phyloP scores from a whole-genome alignment of 2,329 filamentous ascomycete species.

The Exophiala mesophila region DNA sequence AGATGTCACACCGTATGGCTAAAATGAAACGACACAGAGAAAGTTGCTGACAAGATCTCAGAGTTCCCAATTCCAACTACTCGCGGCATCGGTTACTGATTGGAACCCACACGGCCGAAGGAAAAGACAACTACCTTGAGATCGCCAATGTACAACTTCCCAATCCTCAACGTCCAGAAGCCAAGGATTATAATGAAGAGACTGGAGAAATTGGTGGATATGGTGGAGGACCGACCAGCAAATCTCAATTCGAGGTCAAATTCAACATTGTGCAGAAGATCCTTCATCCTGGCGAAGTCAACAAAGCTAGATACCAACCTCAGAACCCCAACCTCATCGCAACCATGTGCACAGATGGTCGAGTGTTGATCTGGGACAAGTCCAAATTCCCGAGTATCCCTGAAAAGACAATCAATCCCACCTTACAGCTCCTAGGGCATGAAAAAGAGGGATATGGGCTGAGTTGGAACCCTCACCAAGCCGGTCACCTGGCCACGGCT shows the following conservation, averaged over 20 bases:
- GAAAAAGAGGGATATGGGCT: conserved; percentile 85
- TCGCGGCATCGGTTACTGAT: conserved; percentile 83
- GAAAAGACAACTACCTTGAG: conserved; percentile 83
- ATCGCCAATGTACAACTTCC: conserved; percentile 93
- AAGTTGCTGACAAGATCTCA: conserved; percentile 28
- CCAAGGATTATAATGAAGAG: conserved; percentile 84
- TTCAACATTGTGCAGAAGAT: conserved; percentile 95
- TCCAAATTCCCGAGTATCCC: conserved; percentile 85
- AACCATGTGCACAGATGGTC: conserved; percentile 81
- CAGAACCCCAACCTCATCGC: conserved; percentile 97
- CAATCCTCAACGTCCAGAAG: conserved; percentile 65
- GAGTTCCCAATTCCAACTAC: conserved; percentile 77
- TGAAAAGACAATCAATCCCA: conserved; percentile 67
- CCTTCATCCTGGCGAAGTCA: conserved; percentile 92
- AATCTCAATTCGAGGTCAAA: conserved; percentile 66
- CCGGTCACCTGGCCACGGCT: conserved; percentile 79
- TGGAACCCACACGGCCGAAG: conserved; percentile 88
- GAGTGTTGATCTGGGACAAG: conserved; percentile 88
- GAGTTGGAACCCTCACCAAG: conserved; percentile 81
- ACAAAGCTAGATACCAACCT: conserved; percentile 96
- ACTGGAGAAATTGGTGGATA: conserved; percentile 92
- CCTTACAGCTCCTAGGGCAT: conserved; percentile 82
- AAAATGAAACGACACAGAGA: not conserved
- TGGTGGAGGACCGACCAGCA: conserved; percentile 63
- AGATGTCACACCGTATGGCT: conserved; percentile 71